Evolutionary conservation across 2,329 filamentous ascomycete genomes (phyloP).

Genomic region (Moelleriella libera): DNA sequence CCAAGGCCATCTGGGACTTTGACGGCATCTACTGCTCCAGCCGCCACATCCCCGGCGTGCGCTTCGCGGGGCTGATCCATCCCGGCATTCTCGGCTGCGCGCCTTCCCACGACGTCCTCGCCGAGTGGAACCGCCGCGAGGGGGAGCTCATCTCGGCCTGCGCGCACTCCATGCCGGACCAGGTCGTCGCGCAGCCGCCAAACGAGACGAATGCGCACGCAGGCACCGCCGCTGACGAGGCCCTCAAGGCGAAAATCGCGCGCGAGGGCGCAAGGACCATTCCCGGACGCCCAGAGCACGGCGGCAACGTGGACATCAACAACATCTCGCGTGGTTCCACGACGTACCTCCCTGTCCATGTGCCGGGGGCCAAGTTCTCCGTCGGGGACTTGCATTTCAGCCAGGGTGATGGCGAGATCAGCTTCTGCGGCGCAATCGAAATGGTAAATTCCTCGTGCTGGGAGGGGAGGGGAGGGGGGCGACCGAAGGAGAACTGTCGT

Average conservation of each 20-base stretch:
- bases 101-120: conserved; percentile 63
- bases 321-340: conserved; percentile 68
- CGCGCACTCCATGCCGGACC: conserved; percentile 42
- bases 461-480: too few relatives aligned
- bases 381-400: conserved; percentile 80
- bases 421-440: conserved; percentile 80
- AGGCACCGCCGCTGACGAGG: conserved; percentile 42
- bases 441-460: conserved; percentile 33
- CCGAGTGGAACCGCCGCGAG: conserved; percentile 74
- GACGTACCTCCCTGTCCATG: conserved; percentile 79
- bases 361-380: conserved; percentile 74
- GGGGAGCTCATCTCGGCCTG: conserved; percentile 57
- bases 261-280: conserved; percentile 74
- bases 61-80: conserved; percentile 81
- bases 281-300: conserved; percentile 72
- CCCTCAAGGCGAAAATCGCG: conserved; percentile 52
- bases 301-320: conserved; percentile 87
- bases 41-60: conserved; percentile 74
- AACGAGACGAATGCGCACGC: conserved; percentile 59
- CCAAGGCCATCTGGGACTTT: conserved; percentile 46
- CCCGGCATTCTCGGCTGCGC: conserved; percentile 86
- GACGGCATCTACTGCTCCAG: conserved; percentile 59
- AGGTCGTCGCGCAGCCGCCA: conserved; percentile 63
- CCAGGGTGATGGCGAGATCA: conserved; percentile 80
- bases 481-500: neutral